phyloP scores from a whole-genome alignment of 2,329 filamentous ascomycete species.

The Paraconiothyrium sp. region DNA sequence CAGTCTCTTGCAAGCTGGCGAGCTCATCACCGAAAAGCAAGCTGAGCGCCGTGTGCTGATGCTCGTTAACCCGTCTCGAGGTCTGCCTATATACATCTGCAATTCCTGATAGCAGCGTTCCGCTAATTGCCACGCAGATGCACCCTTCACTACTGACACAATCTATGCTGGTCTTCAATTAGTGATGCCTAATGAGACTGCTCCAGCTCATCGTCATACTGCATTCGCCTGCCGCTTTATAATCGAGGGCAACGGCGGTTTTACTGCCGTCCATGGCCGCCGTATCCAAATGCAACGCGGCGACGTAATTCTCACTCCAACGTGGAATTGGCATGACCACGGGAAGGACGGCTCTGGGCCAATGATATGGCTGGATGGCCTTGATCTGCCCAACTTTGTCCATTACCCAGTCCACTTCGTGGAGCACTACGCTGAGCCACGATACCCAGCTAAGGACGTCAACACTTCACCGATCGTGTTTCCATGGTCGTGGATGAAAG shows the following conservation, averaged over 20 bases:
- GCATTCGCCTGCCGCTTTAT: constrained; percentile 68
- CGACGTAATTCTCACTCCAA: constrained; percentile 67
- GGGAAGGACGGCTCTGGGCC: constrained; percentile 65
- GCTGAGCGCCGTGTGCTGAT: constrained; percentile 54
- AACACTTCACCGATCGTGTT: constrained; percentile 60
- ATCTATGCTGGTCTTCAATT: constrained; percentile 67
- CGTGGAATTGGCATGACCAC: constrained; percentile 67
- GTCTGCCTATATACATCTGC: background rate
- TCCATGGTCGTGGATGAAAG: constrained; percentile 59
- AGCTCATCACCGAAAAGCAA: constrained; percentile 48
- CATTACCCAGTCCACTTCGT: constrained; percentile 65
- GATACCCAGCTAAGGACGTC: constrained; percentile 61
- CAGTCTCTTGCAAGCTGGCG: constrained; percentile 47
- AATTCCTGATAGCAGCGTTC: background rate
- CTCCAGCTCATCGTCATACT: constrained; percentile 65
- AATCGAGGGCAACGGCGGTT: constrained; percentile 65
- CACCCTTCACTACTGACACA: constrained; percentile 67
- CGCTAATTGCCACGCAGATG: constrained; percentile 44
- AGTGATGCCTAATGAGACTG: constrained; percentile 65
- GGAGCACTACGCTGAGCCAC: constrained; percentile 57
- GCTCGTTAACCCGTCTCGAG: constrained; percentile 51
- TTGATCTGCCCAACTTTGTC: constrained; percentile 63
- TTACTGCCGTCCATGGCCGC: constrained; percentile 66
- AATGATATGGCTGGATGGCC: constrained; percentile 67
- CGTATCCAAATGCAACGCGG: constrained; percentile 62